Base-by-base conservation (phyloP, 202 grass and related monocot genomes). In the Dendrocalamus latiflorus region DNA sequence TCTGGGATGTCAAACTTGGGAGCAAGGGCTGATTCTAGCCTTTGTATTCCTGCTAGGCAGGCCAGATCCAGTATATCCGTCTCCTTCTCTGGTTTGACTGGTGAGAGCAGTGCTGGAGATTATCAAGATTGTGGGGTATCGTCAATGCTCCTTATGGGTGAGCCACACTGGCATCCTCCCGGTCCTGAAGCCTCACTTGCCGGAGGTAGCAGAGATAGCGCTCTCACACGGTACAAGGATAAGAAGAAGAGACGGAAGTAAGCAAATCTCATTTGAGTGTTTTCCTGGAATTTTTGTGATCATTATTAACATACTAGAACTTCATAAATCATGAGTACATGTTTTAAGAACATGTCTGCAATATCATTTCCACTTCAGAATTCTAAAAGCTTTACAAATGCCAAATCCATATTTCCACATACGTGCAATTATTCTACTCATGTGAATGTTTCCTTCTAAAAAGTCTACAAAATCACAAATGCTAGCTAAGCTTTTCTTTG, bases 161-260 rank as follows among this genome's bases (percentile, higher is more conserved):
- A 98, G 81, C 87, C 85, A 37, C 87, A 89, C 16, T 93, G 87
- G 89, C 90, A 80, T 76, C 70, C 72, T 75, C 50, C 87, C 76
- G 85, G 78, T 75, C 74, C 83, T 74, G 95, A 94, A 69, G 72
- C 83, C 36, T 86, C 92, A 80, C 65, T 72, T 26, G 76, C 95
- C 33, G 78, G 68, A 68, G 91, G 80, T 77, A 90, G 79, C 76
- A 92, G 95, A 86, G 89, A 90, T 72, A 91, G 74, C 8, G 95
- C 95, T 44, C 74, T 98, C 74, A 87, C 85, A 41, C 92, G 93
- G 17, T 98, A 98, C 93, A 95, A 91, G 77, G 93, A 95, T 70
- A 98, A 98, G 82, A 98, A 93, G 87, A 91, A 95, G 85, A 85
- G 80, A 76, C 64, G 95, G 57, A 93, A 91, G 95, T 98, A 92